Conservation (phyloP, 495 filamentous ascomycete genomes). For the Neurospora africana region DNA sequence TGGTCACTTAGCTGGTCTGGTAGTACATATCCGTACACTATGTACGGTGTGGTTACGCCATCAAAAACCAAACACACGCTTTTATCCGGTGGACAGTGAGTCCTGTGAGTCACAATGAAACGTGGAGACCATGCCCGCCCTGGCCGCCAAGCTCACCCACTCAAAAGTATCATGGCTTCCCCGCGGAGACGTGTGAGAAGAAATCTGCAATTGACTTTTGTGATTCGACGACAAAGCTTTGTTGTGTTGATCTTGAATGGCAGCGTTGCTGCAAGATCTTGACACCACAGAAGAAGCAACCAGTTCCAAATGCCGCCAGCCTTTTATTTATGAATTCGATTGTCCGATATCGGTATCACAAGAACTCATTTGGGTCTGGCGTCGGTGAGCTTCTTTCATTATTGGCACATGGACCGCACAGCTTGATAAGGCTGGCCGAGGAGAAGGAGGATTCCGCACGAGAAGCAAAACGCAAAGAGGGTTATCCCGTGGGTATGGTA, state of each 20-base stretch:
- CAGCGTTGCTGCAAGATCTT: not conserved
- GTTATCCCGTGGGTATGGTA: not conserved
- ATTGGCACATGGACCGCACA: not conserved
- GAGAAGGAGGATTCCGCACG: not conserved
- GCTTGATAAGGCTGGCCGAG: not conserved
- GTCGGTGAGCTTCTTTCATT: not conserved
- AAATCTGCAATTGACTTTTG: not conserved
- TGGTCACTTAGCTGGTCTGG: not conserved
- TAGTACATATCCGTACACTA: not conserved
- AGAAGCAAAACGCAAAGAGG: not conserved
- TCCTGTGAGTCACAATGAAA: not conserved
- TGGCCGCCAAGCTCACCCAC: not conserved
- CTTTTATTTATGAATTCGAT: not conserved
- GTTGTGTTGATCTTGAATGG: not conserved
- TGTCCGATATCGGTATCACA: not conserved
- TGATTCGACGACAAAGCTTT: not conserved
- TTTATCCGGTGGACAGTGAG: not conserved
- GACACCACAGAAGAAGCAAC: not conserved
- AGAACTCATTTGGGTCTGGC: not conserved
- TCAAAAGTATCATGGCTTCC: not conserved
- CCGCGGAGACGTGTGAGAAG: not conserved
- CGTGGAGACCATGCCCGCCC: not conserved
- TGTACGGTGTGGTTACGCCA: not conserved
- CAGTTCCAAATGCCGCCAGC: not conserved
- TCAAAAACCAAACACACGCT: not conserved